Conservation (phyloP, 1,139 yeast species). For the Sugiyamaella castrensis region DNA sequence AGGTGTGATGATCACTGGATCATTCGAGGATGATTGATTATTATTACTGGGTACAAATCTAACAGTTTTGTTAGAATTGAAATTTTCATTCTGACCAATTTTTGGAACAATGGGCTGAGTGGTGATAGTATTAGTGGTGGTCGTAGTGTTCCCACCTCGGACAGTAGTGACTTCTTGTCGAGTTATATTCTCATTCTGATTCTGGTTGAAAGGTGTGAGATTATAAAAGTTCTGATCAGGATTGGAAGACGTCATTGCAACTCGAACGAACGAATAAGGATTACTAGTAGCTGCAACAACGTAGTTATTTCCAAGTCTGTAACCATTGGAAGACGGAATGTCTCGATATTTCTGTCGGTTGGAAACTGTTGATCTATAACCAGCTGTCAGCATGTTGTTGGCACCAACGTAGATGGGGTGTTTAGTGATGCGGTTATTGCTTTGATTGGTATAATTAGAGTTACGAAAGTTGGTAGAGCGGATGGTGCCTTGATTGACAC, state of each 20-base stretch:
- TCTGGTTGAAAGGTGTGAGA: neutral
- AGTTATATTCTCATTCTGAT: neutral
- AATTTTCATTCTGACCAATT: too few relatives aligned
- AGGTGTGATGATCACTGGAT: conserved; percentile 12
- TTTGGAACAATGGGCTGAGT: neutral
- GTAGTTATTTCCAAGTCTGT: too few relatives aligned
- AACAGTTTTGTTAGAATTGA: too few relatives aligned
- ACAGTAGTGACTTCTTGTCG: neutral
- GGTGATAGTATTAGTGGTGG: conserved; percentile 1
- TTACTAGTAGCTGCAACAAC: neutral
- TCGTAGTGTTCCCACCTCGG: neutral
- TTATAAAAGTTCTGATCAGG: neutral
- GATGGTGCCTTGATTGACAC: too few relatives aligned
- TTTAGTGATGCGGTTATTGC: conserved; percentile 5
- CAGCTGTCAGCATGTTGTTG: neutral
- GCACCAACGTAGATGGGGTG: neutral
- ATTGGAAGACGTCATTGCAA: conserved; percentile 7
- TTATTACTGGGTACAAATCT: conserved; percentile 4
- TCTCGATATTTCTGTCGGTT: too few relatives aligned
- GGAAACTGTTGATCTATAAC: too few relatives aligned
- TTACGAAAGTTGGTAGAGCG: too few relatives aligned
- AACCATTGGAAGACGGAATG: too few relatives aligned
- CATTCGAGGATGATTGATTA: neutral
- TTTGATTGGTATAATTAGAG: too few relatives aligned
- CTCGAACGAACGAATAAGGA: conserved; percentile 6